Evolutionary conservation across 2,329 filamentous ascomycete genomes (phyloP).

Genomic region (Lachnellula hyalina): DNA sequence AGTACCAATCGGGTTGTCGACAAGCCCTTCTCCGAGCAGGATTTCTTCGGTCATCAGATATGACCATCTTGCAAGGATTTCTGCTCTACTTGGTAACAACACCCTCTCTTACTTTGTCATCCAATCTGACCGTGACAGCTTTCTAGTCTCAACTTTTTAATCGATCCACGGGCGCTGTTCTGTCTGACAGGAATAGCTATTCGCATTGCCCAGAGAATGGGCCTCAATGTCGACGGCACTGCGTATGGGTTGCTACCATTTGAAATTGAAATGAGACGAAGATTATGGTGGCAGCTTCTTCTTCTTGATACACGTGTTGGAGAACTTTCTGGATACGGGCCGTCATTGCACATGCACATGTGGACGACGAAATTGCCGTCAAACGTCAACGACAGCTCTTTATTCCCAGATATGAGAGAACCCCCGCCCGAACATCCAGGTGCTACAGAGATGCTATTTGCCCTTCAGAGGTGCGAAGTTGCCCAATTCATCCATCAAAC

Average conservation of each 20-base stretch:
- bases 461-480: slow-evolving; percentile 31
- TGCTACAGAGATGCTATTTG: slow-evolving; percentile 42
- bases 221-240: slow-evolving; percentile 40
- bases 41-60: slow-evolving; percentile 59
- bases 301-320: slow-evolving; percentile 53
- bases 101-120: slow-evolving; percentile 4
- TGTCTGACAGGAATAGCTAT: slow-evolving; percentile 43
- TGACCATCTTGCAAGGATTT: slow-evolving; percentile 62
- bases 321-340: slow-evolving; percentile 47
- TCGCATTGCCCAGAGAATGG: slow-evolving; percentile 45
- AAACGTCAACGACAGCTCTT: slow-evolving; percentile 50
- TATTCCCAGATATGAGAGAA: slow-evolving; percentile 39
- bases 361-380: slow-evolving; percentile 45
- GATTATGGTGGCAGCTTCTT: slow-evolving; percentile 59
- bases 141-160: slow-evolving; percentile 31
- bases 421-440: slow-evolving; percentile 36
- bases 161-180: slow-evolving; percentile 42
- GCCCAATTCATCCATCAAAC: slow-evolving; percentile 13
- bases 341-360: slow-evolving; percentile 37
- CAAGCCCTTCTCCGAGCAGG: slow-evolving; percentile 62
- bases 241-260: slow-evolving; percentile 38
- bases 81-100: slow-evolving; percentile 60
- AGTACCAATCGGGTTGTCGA: slow-evolving; percentile 54
- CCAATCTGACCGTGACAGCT: slow-evolving; percentile 7
- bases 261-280: slow-evolving; percentile 53